Evolutionary conservation across 257 asterid genomes (phyloP), one percentile per base, ranked within the genome.

Genomic region (Solanum chilense): DNA sequence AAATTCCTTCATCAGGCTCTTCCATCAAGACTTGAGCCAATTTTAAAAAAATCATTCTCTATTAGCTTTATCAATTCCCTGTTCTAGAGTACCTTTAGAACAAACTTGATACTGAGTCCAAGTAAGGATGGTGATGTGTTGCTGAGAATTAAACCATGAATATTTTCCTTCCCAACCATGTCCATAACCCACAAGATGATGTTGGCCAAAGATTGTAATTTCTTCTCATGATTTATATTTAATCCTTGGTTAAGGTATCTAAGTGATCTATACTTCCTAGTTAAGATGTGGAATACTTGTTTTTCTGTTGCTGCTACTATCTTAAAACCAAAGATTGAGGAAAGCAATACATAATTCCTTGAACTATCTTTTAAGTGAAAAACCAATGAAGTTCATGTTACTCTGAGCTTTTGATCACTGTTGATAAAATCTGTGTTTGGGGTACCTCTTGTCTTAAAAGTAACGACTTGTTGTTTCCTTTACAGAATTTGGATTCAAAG

Each of bases 401-500:
- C 45, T 49, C 21, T 31, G 69, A 81, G 20, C 21, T 62, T 81
- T 47, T 81, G 82, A 31, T n/a, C 20, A 31, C 27, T 18, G 68
- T 23, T 29, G 6, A 49, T 71, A 16, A 80, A 81, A 10, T 49
- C 9, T 29, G 25, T 20, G 12, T 81, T 11, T 49, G 69, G 68
- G 66, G 29, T 31, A 31, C 27, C 85, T 31, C 3, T 81, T 29
- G 42, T 6, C 7, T 47, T 47, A 49, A 47, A 47, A 1, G 33
- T 37, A 7, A n/a, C 10, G 3, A 52, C 52, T 37, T 82, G 83
- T 80, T 35, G 85, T n/a, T 86, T 35, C 82, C 84, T 87, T 27
- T 91, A 88, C 98, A 95, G 99, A 94, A 93, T 91, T 91, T 96
- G 95, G 99, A 96, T 92, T 95, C 99, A 16, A 96, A 96, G 93